Base-by-base conservation (phyloP, 2,329 filamentous ascomycete species). In the Colletotrichum sp. region DNA sequence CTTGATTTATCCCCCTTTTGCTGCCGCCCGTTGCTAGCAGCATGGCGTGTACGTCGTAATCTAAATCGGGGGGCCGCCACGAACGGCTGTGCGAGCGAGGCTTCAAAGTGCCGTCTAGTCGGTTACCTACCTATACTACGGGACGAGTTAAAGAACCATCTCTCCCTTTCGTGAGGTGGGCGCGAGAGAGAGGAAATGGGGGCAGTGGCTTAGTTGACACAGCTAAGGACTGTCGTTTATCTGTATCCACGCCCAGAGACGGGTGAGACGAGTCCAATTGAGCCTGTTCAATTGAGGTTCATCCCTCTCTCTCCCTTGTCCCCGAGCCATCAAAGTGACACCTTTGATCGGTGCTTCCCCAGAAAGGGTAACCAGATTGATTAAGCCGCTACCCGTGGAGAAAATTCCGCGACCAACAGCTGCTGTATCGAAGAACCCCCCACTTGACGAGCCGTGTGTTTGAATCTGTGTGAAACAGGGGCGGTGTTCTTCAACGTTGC, bases 381-480 rank as follows among this genome's bases (percentile, higher is more conserved):
- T 39, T 30, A 27, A 52, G 13, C 25, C 16, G 25, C n/a, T 39
- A 25, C 19, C 63, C n/a, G 59, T 60, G 15, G 22, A 16, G 32
- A 65, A n/a, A 13, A 16, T 27, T 13, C 44, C 44, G 44, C 44
- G 44, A 48, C 44, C 44, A 48, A 48, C 44, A 48, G 11, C 44
- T 48, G 44, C 11, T 48, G 44, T 22, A 44, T 39, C 60, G n/a
- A 22, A 16, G 16, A 22, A 15, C 9, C 39, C 65, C 30, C 70
- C 48, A 48, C 52, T 61, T 72, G 70, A 61, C 55, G 64, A 32
- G 59, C 16, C 19, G 27, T 61, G 30, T 68, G 73, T 65, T 73
- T 73, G 73, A 73, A 75, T 75, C 28, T 73, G 63, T 68, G 34
- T 68, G 73, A 73, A 75, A 75, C 73, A 52, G 44, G 61, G 61